Percentiles rank a stretch among this genome's conserved stretches.
phyloP scores from a whole-genome alignment of 148 eudicot genomes.

The Cornus florida region DNA sequence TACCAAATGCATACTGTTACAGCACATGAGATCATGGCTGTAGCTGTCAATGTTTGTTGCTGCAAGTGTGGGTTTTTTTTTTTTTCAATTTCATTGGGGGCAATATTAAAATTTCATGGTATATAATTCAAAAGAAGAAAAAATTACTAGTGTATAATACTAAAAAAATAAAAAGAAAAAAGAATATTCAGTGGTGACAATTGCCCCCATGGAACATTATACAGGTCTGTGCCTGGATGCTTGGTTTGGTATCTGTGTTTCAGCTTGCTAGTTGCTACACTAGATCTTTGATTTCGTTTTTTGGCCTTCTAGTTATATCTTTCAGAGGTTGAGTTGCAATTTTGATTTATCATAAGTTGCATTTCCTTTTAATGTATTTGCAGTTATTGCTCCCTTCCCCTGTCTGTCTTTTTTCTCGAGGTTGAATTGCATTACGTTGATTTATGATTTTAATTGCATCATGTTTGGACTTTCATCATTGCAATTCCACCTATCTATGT shows the following conservation, averaged over 20 bases:
- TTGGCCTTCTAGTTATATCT: slow-evolving; percentile 1
- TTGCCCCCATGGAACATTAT: too few relatives aligned
- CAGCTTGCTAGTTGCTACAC: slow-evolving; percentile 1
- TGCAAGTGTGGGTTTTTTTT: slow-evolving; percentile 17
- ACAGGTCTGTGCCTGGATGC: background rate
- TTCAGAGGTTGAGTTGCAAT: slow-evolving; percentile 4
- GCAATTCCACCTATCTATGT: background rate
- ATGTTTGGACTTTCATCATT: too few relatives aligned
- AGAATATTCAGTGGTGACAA: too few relatives aligned
- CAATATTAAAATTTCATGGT: too few relatives aligned
- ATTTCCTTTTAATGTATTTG: background rate
- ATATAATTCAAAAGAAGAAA: too few relatives aligned
- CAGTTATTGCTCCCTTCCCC: background rate
- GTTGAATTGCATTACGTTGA: background rate
- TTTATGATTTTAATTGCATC: background rate
- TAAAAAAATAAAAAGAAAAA: too few relatives aligned
- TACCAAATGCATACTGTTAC: slow-evolving; percentile 34
- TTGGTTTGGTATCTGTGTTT: slow-evolving; percentile 28
- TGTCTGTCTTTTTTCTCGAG: background rate
- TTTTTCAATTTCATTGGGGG: too few relatives aligned
- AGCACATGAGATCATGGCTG: slow-evolving; percentile 52
- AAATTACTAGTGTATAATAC: too few relatives aligned
- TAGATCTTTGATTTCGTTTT: background rate
- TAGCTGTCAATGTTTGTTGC: slow-evolving; percentile 38
- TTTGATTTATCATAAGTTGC: slow-evolving; percentile 4